These are phyloP conservation scores for Hawksworthiomyces lignivorus DNA, from an alignment of 2,329 filamentous ascomycete species.

Conservation along the genomic window DNA sequence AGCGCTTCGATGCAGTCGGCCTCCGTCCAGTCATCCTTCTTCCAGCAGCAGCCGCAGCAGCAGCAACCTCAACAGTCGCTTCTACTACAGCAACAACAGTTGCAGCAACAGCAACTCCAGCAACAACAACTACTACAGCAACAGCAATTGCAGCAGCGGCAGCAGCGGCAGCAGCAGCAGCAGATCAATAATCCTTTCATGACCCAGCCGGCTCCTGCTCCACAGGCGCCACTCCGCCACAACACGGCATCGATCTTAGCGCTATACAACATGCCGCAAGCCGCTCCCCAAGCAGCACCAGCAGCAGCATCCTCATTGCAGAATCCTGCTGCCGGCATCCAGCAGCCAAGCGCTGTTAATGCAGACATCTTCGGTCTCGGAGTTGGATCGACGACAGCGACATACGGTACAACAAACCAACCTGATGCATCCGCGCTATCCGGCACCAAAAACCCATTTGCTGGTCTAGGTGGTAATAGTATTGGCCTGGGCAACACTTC, in stretches of 20 bases:
- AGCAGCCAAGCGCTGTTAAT: constrained; percentile 8
- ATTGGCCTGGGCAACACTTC: too few relatives aligned
- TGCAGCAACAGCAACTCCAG: constrained; percentile 26
- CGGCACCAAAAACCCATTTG: constrained; percentile 50
- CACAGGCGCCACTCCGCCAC: constrained; percentile 38
- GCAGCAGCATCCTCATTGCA: constrained; percentile 19
- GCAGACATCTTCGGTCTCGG: constrained; percentile 14
- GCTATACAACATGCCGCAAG: constrained; percentile 58
- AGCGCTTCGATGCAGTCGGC: background rate
- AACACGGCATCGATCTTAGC: constrained; percentile 71
- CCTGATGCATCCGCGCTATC: constrained; percentile 26
- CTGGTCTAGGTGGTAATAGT: constrained; percentile 21
- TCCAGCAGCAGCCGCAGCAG: constrained; percentile 1
- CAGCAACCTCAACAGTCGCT: background rate
- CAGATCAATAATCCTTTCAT: constrained; percentile 24
- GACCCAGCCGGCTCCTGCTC: constrained; percentile 24
- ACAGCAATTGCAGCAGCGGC: constrained; percentile 25
- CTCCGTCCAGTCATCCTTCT: background rate
- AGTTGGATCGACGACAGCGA: constrained; percentile 18
- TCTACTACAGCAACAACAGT: constrained; percentile 8
- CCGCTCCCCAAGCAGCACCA: constrained; percentile 30
- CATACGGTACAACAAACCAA: too few relatives aligned
- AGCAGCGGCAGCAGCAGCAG: constrained; percentile 4
- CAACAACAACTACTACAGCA: constrained; percentile 22
- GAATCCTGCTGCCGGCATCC: constrained; percentile 14